These are phyloP conservation scores for Ogataea trehaloabstinens DNA, from an alignment of 805 yeast genomes.

Conservation along the genomic window DNA sequence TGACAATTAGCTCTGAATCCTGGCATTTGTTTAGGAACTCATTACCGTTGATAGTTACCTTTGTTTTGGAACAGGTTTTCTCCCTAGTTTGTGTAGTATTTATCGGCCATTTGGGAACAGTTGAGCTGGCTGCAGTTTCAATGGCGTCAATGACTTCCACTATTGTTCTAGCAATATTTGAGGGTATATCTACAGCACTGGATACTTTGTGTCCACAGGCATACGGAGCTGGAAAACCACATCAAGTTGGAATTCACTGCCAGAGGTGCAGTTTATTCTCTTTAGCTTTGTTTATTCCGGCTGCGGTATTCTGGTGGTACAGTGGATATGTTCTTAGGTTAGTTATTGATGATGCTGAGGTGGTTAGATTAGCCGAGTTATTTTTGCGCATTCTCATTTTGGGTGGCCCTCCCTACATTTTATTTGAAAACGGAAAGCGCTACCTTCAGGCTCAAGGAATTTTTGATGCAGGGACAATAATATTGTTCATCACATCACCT, in stretches of 20 bases:
- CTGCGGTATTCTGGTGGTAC: slow-evolving; percentile 61
- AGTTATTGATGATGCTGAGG: slow-evolving; percentile 43
- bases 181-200: slow-evolving; percentile 71
- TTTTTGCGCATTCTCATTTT: slow-evolving; percentile 55
- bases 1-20: slow-evolving; percentile 29
- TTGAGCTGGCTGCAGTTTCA: slow-evolving; percentile 73
- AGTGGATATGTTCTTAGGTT: slow-evolving; percentile 46
- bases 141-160: slow-evolving; percentile 79
- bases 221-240: slow-evolving; percentile 63
- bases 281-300: slow-evolving; percentile 55
- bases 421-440: slow-evolving; percentile 70
- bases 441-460: slow-evolving; percentile 76
- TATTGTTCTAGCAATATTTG: slow-evolving; percentile 68
- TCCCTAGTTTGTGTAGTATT: slow-evolving; percentile 75
- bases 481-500: slow-evolving; percentile 67
- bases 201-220: slow-evolving; percentile 83
- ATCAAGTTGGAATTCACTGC: slow-evolving; percentile 64
- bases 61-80: slow-evolving; percentile 55
- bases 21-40: slow-evolving; percentile 40
- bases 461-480: slow-evolving; percentile 75
- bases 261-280: slow-evolving; percentile 67
- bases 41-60: slow-evolving; percentile 61
- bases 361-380: slow-evolving; percentile 51
- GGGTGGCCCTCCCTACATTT: slow-evolving; percentile 73
- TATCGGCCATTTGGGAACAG: slow-evolving; percentile 73